Evolutionary conservation across 495 filamentous ascomycete genomes (phyloP).

Genomic region (Podospora pseudocomata): DNA sequence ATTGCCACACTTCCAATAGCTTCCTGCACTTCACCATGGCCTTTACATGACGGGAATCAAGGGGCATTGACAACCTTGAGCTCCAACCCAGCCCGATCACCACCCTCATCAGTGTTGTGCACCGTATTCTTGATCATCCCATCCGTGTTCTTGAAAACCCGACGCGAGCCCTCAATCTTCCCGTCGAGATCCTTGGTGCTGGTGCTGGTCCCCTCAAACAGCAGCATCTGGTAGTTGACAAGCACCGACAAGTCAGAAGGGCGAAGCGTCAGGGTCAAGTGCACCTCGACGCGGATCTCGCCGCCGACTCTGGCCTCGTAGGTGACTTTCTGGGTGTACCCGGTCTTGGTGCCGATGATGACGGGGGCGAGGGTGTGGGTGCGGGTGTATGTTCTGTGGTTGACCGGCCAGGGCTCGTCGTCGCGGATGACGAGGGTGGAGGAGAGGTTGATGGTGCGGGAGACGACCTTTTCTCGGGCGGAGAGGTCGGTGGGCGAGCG

Average conservation of each 20-base stretch:
- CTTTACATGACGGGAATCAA: background rate
- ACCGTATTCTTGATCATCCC: conserved; percentile 3
- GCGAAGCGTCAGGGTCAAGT: conserved; percentile 10
- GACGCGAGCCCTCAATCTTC: background rate
- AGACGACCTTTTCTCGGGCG: background rate
- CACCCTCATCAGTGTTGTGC: conserved; percentile 11
- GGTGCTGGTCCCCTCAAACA: conserved; percentile 13
- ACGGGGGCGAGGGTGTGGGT: background rate
- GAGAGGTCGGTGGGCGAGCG: background rate
- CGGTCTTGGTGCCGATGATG: conserved; percentile 1
- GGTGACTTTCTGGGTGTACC: background rate
- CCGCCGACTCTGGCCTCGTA: conserved; percentile 8
- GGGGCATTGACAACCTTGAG: conserved; percentile 10
- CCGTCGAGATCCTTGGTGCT: conserved; percentile 11
- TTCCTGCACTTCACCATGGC: background rate
- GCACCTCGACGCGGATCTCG: conserved; percentile 14
- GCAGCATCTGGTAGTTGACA: conserved; percentile 5
- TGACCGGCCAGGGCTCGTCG: conserved; percentile 11
- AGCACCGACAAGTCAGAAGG: conserved; percentile 5
- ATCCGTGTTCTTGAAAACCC: background rate
- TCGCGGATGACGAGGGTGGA: conserved; percentile 10
- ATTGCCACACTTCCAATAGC: background rate
- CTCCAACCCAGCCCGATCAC: conserved; percentile 7
- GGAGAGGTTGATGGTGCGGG: conserved; percentile 11
- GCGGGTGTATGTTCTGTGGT: background rate